Percentiles rank a stretch among this genome's conserved stretches.
Evolutionary conservation across 2,329 filamentous ascomycete genomes (phyloP).

Genomic region (Camptophora hylomeconis): DNA sequence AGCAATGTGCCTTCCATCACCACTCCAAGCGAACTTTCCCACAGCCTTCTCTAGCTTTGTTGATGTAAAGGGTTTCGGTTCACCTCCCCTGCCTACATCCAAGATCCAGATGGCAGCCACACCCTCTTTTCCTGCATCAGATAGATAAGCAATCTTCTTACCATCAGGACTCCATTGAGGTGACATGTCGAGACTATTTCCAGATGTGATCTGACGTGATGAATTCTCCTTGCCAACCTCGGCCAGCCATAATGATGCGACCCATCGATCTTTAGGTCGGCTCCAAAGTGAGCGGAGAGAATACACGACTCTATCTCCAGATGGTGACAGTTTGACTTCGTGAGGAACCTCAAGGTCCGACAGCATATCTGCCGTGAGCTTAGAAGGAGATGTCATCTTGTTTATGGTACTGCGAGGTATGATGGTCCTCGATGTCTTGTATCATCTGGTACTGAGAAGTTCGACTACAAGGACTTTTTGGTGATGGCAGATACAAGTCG

Average conservation of each 20-base stretch:
- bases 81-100: background rate
- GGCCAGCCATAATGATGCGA: conserved; percentile 5
- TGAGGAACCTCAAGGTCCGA: conserved; percentile 5
- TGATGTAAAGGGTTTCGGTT: background rate
- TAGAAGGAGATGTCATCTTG: too few species aligned
- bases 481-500: too few species aligned
- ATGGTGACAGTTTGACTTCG: conserved; percentile 6
- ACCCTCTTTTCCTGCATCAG: conserved; percentile 1
- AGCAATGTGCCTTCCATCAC: conserved; percentile 4
- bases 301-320: conserved; percentile 6
- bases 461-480: too few species aligned
- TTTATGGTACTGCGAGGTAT: too few species aligned
- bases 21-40: too few species aligned
- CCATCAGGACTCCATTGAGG: conserved; percentile 2
- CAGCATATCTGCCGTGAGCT: conserved; percentile 5
- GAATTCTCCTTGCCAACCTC: conserved; percentile 4
- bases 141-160: background rate
- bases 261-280: background rate
- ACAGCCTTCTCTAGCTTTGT: conserved; percentile 1
- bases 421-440: too few species aligned
- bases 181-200: too few species aligned
- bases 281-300: conserved; percentile 1
- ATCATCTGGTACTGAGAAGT: too few species aligned
- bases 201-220: conserved; percentile 7
- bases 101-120: conserved; percentile 1